Base-by-base conservation (phyloP, 306 rosid genomes). In the Cajanus cajan region DNA sequence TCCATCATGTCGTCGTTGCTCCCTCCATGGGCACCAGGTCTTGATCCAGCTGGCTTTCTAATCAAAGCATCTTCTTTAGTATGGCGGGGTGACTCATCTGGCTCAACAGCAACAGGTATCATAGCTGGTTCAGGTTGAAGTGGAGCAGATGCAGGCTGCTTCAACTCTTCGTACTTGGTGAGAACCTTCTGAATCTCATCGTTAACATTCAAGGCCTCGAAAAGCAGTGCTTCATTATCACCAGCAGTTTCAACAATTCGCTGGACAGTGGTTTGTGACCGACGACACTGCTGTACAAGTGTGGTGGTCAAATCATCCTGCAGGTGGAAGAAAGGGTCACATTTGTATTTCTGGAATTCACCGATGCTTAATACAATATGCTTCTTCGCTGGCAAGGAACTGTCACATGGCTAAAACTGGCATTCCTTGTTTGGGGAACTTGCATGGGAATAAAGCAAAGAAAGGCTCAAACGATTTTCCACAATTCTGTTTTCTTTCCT, bases 291-390 rank as follows among this genome's bases (percentile, higher is more conserved):
- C 45, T 90, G 94, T 70, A 93, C 89, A 34, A 96, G 99, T 31
- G 99, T 89, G 82, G 82, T 44, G n/a, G 97, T 89, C 90, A 96
- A 83, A 82, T 96, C 99, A 90, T 93, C 99, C 99, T 96, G 87
- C 77, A 82, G 22, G 81, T 0, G 1, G 12, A 34, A 65, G 7
- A 73, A 78, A 77, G 40, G 4, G 65, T 66, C 28, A 31, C 63
- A 55, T 39, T 62, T 25, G 18, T n/a, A 63, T 62, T 62, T 37
- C 41, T 31, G 44, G 16, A 39, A 75, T 73, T 70, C 69, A 78
- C 57, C 0, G 45, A 61, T 74, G 77, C 64, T 76, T 14, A 73
- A 45, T 63, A 62, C 31, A 61, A 78, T 47, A 59, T 14, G 76
- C 54, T 50, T 74, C 67, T 81, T 51, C 40, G 12, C 73, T 31